phyloP scores from a whole-genome alignment of 2,329 filamentous ascomycete genomes.

The Septoria linicola region DNA sequence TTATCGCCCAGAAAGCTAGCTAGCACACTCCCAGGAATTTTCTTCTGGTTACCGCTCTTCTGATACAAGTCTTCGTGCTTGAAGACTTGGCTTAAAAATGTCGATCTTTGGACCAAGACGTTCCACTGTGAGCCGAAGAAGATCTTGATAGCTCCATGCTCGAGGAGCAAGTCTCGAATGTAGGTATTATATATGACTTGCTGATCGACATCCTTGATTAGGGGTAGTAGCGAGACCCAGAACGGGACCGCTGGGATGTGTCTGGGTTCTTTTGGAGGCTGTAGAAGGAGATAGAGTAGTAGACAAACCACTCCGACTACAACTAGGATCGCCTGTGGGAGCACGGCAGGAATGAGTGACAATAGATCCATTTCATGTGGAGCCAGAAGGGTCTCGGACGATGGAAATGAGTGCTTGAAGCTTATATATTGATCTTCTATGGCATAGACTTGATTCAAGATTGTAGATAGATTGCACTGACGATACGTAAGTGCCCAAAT shows the following conservation, averaged over 20 bases:
- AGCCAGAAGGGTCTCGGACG: not conserved
- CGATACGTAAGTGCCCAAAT: too few relatives aligned
- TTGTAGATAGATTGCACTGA: too few relatives aligned
- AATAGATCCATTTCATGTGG: not conserved
- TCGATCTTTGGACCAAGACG: constrained; percentile 4
- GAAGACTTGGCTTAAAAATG: constrained; percentile 6
- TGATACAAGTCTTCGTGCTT: constrained; percentile 6
- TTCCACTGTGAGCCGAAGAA: constrained; percentile 14
- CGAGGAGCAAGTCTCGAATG: not conserved
- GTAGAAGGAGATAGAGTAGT: not conserved
- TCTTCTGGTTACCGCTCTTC: constrained; percentile 12
- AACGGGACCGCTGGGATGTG: constrained; percentile 12
- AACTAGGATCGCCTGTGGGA: too few relatives aligned
- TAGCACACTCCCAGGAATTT: constrained; percentile 13
- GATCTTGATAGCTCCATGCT: constrained; percentile 13
- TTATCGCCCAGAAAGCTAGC: constrained; percentile 14
- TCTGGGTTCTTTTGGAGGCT: constrained; percentile 1
- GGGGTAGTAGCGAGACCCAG: constrained; percentile 7
- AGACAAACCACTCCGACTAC: not conserved
- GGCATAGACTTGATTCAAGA: too few relatives aligned
- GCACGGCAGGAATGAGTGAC: not conserved
- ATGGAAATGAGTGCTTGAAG: not conserved
- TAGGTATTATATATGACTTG: constrained; percentile 4
- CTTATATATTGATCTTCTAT: not conserved
- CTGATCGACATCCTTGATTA: constrained; percentile 9